Percentiles rank a stretch among this genome's conserved stretches.
These are phyloP conservation scores for Pseudogymnoascus sp. DNA, from an alignment of 2,329 filamentous ascomycete species.

Conservation along the genomic window DNA sequence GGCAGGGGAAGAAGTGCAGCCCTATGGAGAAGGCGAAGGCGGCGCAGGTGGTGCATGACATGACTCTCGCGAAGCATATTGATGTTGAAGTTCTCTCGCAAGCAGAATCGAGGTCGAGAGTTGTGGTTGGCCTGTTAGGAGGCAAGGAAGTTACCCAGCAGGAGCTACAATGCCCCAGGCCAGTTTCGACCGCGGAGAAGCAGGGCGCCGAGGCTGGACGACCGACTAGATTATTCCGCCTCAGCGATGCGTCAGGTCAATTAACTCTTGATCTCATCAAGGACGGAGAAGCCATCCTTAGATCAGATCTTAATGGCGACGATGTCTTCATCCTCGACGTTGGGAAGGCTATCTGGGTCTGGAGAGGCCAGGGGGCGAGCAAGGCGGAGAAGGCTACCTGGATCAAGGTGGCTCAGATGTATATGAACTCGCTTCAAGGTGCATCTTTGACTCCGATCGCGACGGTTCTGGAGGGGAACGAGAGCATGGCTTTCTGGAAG, in stretches of 20 bases:
- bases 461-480: constrained; percentile 49
- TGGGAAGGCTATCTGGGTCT: constrained; percentile 55
- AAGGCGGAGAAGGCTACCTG: constrained; percentile 50
- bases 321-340: constrained; percentile 58
- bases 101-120: constrained; percentile 45
- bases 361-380: constrained; percentile 54
- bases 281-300: constrained; percentile 40
- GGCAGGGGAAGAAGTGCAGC: constrained; percentile 57
- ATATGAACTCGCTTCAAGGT: constrained; percentile 37
- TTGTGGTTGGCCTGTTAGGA: constrained; percentile 49
- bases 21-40: constrained; percentile 64
- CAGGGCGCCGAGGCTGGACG: constrained; percentile 11
- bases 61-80: constrained; percentile 54
- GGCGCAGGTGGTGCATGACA: constrained; percentile 57
- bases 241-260: constrained; percentile 53
- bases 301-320: constrained; percentile 45
- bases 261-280: constrained; percentile 52
- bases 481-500: constrained; percentile 42
- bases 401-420: constrained; percentile 51
- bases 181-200: constrained; percentile 27
- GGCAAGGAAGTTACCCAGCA: constrained; percentile 36
- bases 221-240: constrained; percentile 45
- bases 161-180: constrained; percentile 36
- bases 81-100: constrained; percentile 60
- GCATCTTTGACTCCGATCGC: constrained; percentile 43